phyloP scores from a whole-genome alignment of 306 rosid species.

The Hippophae tibetana region DNA sequence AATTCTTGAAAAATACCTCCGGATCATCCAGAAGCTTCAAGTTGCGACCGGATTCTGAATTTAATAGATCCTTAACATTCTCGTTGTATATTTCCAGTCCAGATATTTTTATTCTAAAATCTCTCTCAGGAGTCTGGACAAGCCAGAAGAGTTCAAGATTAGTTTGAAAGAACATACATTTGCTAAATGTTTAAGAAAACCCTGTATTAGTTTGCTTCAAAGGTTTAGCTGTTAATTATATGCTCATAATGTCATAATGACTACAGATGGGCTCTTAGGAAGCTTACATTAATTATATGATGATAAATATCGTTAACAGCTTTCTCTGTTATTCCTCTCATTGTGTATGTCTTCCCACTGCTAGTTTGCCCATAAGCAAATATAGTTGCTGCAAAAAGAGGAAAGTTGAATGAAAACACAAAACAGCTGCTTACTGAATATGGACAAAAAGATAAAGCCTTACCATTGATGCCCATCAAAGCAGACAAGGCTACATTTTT shows the following conservation, averaged over 20 bases:
- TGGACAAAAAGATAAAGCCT: conserved; percentile 2
- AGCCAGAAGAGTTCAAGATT: conserved; percentile 13
- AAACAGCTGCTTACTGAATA: background rate
- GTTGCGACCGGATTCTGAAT: conserved; percentile 84
- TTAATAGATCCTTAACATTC: conserved; percentile 83
- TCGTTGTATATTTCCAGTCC: conserved; percentile 98
- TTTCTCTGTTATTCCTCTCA: conserved; percentile 98
- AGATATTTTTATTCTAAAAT: conserved; percentile 74
- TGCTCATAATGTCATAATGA: background rate
- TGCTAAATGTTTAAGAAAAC: background rate
- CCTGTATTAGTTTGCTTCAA: background rate
- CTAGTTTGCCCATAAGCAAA: conserved; percentile 99
- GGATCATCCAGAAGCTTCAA: conserved; percentile 95
- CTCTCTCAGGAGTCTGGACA: conserved; percentile 79
- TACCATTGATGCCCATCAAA: conserved; percentile 93
- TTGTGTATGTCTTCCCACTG: conserved; percentile 96
- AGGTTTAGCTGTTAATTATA: background rate
- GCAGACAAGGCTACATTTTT: conserved; percentile 90
- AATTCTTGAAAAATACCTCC: conserved; percentile 40
- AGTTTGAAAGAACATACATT: conserved; percentile 2
- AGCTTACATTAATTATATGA: conserved; percentile 71
- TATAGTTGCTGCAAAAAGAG: conserved; percentile 62
- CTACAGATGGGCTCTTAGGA: background rate
- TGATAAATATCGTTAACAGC: conserved; percentile 86
- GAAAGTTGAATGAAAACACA: conserved; percentile 1